Evolutionary conservation across 441 rosid genomes (phyloP), one percentile per base, ranked within the genome.

Genomic region (Oxalis stricta): DNA sequence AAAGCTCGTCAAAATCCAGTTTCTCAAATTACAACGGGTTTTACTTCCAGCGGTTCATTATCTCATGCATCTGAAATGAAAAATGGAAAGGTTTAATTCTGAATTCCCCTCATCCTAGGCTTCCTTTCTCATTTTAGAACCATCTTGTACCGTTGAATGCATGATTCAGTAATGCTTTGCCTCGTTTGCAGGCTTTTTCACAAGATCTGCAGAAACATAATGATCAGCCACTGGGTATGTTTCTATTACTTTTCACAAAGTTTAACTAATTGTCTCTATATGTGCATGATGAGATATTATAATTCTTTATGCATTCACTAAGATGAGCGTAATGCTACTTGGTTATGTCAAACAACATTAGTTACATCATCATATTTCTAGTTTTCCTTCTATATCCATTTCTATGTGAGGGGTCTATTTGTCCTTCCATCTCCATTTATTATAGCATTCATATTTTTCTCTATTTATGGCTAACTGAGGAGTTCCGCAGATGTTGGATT

Each of bases 81-180:
- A 58, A 55, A 39, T 29, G 89, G 71, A 67, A 86, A 77, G 84
- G 89, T 83, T 63, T 15, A n/a, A 48, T 53, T 63, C 53, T 42
- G 23, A 40, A 22, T 30, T 10, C 23, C 17, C 33, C 33, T 42
- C 35, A 12, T 59, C 38, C 34, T 15, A 16, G 19, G 15, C 48
- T 10, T 12, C 29, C 21, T 39, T 53, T 16, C 18, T 41, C 17
- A 32, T 49, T 50, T 51, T 7, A 33, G 17, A 16, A 6, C 48
- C 20, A 26, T 7, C 31, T 26, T 24, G 13, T 36, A 17, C 16
- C 10, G 20, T 7, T 24, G 24, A 20, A 16, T 2, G 17, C 48
- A 7, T 51, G 37, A 18, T 66, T 48, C 55, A 37, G 45, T 38
- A 40, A 44, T 61, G 30, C 35, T 34, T 41, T n/a, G n/a, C n/a